Evolutionary conservation across 139 green algal genomes (phyloP), one percentile per base, ranked within the genome.

Genomic region (Microglena sp.): DNA sequence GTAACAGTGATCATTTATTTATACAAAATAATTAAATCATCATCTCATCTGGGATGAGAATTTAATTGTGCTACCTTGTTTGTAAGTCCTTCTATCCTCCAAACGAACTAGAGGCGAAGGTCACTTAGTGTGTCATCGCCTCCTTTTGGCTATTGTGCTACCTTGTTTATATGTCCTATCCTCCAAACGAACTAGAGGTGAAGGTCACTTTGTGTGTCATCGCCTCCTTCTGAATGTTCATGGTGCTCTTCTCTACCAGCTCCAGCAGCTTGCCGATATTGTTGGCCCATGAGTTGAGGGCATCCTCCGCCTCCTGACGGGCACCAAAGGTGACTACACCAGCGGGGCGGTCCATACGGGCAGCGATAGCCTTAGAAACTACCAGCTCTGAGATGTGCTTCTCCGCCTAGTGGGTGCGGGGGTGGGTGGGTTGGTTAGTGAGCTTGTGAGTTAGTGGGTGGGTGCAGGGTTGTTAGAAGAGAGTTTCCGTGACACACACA

Each of bases 71-170:
- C n/a, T n/a, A n/a, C n/a, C n/a, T n/a, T n/a, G n/a, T n/a, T n/a
- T n/a, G n/a, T n/a, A n/a, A n/a, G n/a, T n/a, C n/a, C n/a, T n/a
- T n/a, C n/a, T n/a, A n/a, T n/a, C n/a, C n/a, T n/a, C n/a, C n/a
- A n/a, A n/a, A 33, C n/a, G 56, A 11, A n/a, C 28, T 15, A 7
- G 56, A 45, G 27, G 56, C 33, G 33, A 93, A 76, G 27, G 77
- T 45, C 28, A 95, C 79, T 55, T 86, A 87, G 79, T 97, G 86
- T 32, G 91, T 67, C 90, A 96, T 95, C 28, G 70, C 77, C 70
- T 97, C 92, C 71, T 95, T 95, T 55, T 89, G 76, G 57, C 97
- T 96, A n/a, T n/a, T n/a, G n/a, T n/a, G n/a, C n/a, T n/a, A n/a
- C n/a, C n/a, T n/a, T n/a, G n/a, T n/a, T n/a, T n/a, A n/a, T n/a